These are phyloP conservation scores for Sugiyamaella japonica DNA, from an alignment of 1,139 yeast species.

Conservation along the genomic window DNA sequence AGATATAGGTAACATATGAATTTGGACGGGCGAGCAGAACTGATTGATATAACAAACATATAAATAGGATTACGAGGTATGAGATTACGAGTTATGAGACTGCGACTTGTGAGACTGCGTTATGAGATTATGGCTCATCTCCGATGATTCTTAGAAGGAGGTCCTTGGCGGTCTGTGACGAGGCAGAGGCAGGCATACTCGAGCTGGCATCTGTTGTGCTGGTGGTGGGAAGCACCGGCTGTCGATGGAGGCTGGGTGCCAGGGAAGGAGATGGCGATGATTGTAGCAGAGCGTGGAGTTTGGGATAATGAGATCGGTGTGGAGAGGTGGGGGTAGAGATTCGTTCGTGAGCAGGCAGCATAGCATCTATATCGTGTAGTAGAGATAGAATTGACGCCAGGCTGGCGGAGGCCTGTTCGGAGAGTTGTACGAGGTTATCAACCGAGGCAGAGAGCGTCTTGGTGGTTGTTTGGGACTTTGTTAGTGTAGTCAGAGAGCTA, in stretches of 20 bases:
- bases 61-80: no score
- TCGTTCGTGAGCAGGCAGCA: constrained; percentile 16
- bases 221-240: neutral
- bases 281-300: constrained; percentile 11
- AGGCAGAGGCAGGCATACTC: neutral
- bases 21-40: no score
- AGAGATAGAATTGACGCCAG: constrained; percentile 12
- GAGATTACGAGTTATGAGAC: no score
- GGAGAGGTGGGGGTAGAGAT: constrained; percentile 10
- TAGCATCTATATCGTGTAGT: constrained; percentile 14
- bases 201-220: neutral
- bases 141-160: constrained; percentile 6
- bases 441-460: constrained; percentile 3
- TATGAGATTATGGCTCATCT: constrained; percentile 5
- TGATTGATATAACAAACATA: no score
- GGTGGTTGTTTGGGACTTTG: neutral
- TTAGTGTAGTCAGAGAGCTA: neutral
- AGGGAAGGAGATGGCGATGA: neutral
- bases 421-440: constrained; percentile 2
- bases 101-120: no score
- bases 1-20: no score
- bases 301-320: constrained; percentile 16
- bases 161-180: constrained; percentile 9
- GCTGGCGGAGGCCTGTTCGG: constrained; percentile 12
- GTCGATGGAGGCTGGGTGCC: neutral